Evolutionary conservation across 352 stramenopile genomes (phyloP).

Genomic region (Pseudoperonospora humuli): DNA sequence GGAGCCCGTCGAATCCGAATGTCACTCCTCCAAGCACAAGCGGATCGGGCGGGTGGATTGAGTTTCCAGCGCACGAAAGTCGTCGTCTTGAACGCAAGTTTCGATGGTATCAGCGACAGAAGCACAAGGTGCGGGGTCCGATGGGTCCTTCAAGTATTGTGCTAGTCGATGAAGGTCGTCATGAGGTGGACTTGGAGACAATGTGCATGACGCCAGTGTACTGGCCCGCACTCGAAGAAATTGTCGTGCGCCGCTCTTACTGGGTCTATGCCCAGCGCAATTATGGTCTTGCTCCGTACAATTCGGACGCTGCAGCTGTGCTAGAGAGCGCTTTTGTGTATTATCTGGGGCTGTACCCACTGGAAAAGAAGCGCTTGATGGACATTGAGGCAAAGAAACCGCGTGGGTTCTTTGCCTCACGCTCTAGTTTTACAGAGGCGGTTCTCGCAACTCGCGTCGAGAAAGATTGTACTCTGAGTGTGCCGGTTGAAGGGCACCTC

Average conservation of each 20-base stretch:
- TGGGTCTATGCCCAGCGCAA: constrained; percentile 81
- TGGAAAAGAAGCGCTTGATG: constrained; percentile 51
- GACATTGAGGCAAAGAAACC: constrained; percentile 40
- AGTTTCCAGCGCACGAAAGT: constrained; percentile 68
- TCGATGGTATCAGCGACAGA: constrained; percentile 55
- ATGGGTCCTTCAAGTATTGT: constrained; percentile 42
- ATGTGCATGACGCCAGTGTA: constrained; percentile 81
- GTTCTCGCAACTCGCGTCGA: constrained; percentile 23
- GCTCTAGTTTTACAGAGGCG: constrained; percentile 21
- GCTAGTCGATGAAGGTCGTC: constrained; percentile 71
- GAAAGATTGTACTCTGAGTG: constrained; percentile 51
- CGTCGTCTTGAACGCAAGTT: constrained; percentile 61
- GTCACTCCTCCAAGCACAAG: constrained; percentile 9
- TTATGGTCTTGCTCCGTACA: constrained; percentile 76
- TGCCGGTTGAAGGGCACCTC: constrained; percentile 71
- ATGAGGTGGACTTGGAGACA: constrained; percentile 68
- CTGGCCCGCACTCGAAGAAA: constrained; percentile 61
- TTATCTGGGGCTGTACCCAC: constrained; percentile 59
- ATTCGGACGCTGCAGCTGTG: constrained; percentile 32
- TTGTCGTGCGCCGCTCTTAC: constrained; percentile 57
- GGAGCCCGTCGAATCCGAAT: constrained; percentile 2
- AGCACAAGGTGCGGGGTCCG: constrained; percentile 28
- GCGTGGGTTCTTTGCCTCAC: constrained; percentile 40
- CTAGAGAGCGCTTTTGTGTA: constrained; percentile 67
- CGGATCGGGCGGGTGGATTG: constrained; percentile 43